Conservation (phyloP, 768 basidiomycete species). For the Suillus ampliporus region DNA sequence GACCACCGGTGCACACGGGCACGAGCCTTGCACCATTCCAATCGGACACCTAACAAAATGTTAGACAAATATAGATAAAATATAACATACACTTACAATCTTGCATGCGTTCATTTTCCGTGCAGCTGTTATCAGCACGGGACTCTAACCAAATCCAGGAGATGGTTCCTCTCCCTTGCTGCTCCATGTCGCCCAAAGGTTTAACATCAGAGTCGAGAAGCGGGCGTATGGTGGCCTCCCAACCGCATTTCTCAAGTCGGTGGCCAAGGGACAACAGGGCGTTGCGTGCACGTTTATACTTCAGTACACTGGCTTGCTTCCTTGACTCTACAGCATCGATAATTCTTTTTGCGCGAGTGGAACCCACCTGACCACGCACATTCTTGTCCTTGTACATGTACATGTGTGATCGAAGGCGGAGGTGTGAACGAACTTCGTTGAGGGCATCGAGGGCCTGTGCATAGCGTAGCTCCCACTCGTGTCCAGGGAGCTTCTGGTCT, state of each 20-base stretch:
- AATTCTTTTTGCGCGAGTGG: conserved; percentile 9
- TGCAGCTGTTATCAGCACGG: neutral
- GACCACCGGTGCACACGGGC: conserved; percentile 20
- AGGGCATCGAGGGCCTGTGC: conserved; percentile 23
- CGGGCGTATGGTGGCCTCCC: neutral
- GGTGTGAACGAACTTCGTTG: neutral
- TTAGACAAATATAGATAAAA: neutral
- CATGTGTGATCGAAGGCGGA: conserved; percentile 14
- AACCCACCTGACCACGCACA: conserved; percentile 14
- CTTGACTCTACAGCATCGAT: conserved; percentile 13
- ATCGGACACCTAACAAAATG: conserved; percentile 19
- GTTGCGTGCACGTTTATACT: conserved; percentile 14
- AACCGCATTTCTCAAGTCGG: neutral
- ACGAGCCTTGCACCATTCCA: conserved; percentile 22
- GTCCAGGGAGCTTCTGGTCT: neutral
- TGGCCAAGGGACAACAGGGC: neutral
- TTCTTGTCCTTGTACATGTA: conserved; percentile 21
- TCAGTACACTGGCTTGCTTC: neutral
- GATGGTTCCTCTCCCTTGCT: conserved; percentile 8
- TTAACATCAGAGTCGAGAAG: conserved; percentile 4
- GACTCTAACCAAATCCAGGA: conserved; percentile 14
- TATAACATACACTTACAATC: conserved; percentile 1
- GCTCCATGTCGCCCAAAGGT: neutral
- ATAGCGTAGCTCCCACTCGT: conserved; percentile 10
- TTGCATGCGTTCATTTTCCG: neutral